These are phyloP conservation scores for Elsinoe perseae DNA, from an alignment of 2,329 filamentous ascomycete genomes.

Conservation along the genomic window DNA sequence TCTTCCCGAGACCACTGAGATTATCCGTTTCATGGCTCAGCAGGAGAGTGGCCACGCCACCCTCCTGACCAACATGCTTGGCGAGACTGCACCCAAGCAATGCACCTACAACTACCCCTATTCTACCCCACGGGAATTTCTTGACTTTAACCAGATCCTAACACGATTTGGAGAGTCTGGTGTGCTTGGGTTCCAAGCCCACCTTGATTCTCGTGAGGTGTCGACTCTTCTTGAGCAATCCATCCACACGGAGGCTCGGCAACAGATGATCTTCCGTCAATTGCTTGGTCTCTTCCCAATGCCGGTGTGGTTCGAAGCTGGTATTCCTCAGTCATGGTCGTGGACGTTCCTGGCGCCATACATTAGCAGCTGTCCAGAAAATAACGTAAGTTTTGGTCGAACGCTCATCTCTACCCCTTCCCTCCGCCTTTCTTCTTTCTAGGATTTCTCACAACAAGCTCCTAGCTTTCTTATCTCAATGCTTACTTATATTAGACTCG, in stretches of 20 bases:
- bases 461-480: no score
- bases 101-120: conserved; percentile 79
- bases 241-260: conserved; percentile 72
- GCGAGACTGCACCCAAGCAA: conserved; percentile 59
- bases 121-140: conserved; percentile 63
- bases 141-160: conserved; percentile 81
- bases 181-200: conserved; percentile 71
- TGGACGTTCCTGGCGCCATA: conserved; percentile 77
- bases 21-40: conserved; percentile 69
- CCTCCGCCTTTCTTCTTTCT: no score
- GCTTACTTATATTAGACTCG: conserved; percentile 42
- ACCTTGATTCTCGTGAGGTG: conserved; percentile 67
- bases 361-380: conserved; percentile 65
- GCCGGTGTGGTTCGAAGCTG: conserved; percentile 74
- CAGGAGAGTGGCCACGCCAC: conserved; percentile 75
- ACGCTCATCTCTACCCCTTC: no score
- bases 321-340: conserved; percentile 74
- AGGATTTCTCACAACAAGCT: no score
- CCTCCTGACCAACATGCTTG: conserved; percentile 68
- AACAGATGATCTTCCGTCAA: conserved; percentile 82
- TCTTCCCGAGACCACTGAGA: conserved; percentile 57
- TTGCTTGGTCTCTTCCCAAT: conserved; percentile 74
- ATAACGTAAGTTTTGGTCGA: conserved; percentile 44
- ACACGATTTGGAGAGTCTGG: conserved; percentile 73
- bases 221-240: conserved; percentile 66